A percentile compares a stretch with the other conserved stretches of the same genome.
phyloP scores from a whole-genome alignment of 805 yeast species.

The Spathaspora sp. region DNA sequence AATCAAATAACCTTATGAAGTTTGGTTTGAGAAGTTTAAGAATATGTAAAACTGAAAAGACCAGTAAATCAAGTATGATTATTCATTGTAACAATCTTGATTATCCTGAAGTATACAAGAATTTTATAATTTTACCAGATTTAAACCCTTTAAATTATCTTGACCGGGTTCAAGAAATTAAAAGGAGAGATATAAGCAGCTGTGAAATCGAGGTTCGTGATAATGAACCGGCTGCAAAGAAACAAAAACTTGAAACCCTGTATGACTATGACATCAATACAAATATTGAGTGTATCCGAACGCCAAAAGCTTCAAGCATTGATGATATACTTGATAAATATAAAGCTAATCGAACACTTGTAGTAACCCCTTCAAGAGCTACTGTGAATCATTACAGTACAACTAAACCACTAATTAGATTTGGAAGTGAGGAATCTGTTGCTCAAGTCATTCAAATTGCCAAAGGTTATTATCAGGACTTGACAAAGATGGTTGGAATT shows the following conservation, averaged over 20 bases:
- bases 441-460: background rate
- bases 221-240: background rate
- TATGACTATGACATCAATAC: background rate
- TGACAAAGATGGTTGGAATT: background rate
- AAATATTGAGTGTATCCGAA: background rate
- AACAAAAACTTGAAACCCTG: background rate
- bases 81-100: conserved; percentile 1
- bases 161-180: background rate
- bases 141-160: background rate
- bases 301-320: background rate
- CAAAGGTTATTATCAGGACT: background rate
- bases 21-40: conserved; percentile 1
- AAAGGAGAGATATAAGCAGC: background rate
- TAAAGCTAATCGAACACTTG: background rate
- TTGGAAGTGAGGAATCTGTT: background rate
- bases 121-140: conserved; percentile 3
- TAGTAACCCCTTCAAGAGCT: background rate
- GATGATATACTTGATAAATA: background rate
- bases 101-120: conserved; percentile 5
- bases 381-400: background rate
- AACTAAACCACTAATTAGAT: background rate
- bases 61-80: background rate
- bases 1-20: background rate
- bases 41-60: conserved; percentile 1
- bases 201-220: background rate